Evolutionary conservation across 208 protist species (phyloP), one percentile per base, ranked within the genome.

Genomic region (Wallacemonas sp.): DNA sequence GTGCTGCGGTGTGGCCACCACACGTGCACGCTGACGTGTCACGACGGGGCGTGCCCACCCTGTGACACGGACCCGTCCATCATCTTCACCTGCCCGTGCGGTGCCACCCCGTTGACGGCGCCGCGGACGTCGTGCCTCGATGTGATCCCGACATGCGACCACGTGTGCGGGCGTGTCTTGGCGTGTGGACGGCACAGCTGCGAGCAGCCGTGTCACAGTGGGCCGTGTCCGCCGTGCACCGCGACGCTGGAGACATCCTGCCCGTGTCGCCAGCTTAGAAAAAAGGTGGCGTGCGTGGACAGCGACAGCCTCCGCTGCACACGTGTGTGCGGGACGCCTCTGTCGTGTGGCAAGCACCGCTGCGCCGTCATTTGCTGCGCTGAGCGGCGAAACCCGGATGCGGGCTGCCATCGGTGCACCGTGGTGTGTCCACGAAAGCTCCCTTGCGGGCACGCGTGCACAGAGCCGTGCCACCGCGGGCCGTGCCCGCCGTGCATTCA

Each of bases 321-420:
- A 26, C 78, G 81, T 34, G 68, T 77, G 27, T 94, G 87, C 52
- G 81, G 84, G 30, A 88, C 84, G 33, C 70, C 70, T 52, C 64
- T 90, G n/a, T 83, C 77, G 23, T 94, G 87, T 65, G 84, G 84
- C 19, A 77, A 74, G 60, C 88, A 94, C 76, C 70, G 83, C 61
- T 94, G 88, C 71, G 57, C 76, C 23, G 68, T 62, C 1, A 26
- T 72, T 17, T 94, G 88, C 70, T 94, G 88, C 62, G 30, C 74
- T 11, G 58, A 72, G 17, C 84, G 84, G 2, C 79, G 80, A 34
- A 72, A 82, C 49, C n/a, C 58, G 8, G 64, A 78, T 43, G 65
- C 68, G n/a, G 47, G 55, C 30, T 58, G 55, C 26, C 88, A 94
- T 60, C 27, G 68, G 21, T 92, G 88, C 64, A 61, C 74, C 12